Evolutionary conservation across 1,139 yeast genomes (phyloP), one percentile per base, ranked within the genome.

Genomic region (Lodderomyces metapsilosis): DNA sequence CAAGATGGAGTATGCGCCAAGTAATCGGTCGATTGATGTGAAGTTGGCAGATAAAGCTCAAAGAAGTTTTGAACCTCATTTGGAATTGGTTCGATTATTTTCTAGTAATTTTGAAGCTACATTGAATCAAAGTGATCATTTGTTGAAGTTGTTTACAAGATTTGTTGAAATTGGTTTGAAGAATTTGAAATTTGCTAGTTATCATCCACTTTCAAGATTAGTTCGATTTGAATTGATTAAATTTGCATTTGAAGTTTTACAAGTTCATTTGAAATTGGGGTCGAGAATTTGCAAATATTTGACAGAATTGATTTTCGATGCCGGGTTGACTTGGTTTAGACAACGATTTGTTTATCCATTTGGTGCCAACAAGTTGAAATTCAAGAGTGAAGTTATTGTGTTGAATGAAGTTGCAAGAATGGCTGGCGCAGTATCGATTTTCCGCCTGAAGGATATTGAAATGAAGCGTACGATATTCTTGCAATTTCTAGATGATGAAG

Each of bases 1-100:
- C 48, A 74, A 71, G 45, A 92, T 92, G 98, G 95, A 88, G 52
- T 94, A 94, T 56, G 71, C 89, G 1, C 98, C 98, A 12, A 82
- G 95, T 40, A 84, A 86, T 62, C 82, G 80, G 51, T 71, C 71
- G 35, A 73, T 68, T 8, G 72, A 83, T n/a, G 76, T 79, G 45
- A 75, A 75, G 48, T 62, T 70, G 27, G 80, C 88, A 1, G 61
- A 63, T 4, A 48, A 60, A 4, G 79, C 80, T 0, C 68, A 73
- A 7, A 66, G 72, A 40, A 62, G 71, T n/a, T 71, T 88, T 52
- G 84, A 82, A 43, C 88, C 95, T 0, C 98, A 92, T 59, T 64
- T 79, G 39, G 74, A 76, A 48, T 71, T 92, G 21, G 79, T 88
- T 41, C 69, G 80, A 42, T 76, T 89, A 56, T 76, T 92, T 52